phyloP scores from a whole-genome alignment of 345 rosid species.

The Pseudoturritis turrita region DNA sequence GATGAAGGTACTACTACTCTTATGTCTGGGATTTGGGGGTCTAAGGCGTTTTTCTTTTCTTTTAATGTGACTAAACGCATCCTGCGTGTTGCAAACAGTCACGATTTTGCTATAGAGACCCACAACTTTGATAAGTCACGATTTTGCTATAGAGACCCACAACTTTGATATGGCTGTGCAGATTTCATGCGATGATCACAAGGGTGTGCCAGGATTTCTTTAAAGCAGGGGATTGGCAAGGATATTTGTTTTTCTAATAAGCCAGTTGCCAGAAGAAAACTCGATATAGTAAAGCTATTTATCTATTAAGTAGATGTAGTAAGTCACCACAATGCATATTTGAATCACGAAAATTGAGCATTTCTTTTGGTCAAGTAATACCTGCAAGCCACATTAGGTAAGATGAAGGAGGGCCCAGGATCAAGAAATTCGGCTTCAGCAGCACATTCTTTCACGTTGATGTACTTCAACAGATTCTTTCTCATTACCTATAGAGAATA shows the following conservation, averaged over 20 bases:
- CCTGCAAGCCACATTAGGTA: constrained; percentile 92
- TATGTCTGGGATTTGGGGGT: not conserved
- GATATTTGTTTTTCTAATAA: not conserved
- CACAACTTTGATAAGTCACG: too few species aligned
- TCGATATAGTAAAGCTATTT: not conserved
- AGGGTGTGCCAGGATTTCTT: not conserved
- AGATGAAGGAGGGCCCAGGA: constrained; percentile 60
- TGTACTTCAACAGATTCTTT: constrained; percentile 73
- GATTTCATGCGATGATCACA: not conserved
- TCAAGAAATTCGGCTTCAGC: constrained; percentile 79
- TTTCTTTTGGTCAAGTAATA: constrained; percentile 27
- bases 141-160: too few species aligned
- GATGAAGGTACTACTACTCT: not conserved
- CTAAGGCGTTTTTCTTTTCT: not conserved
- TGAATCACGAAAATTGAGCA: constrained; percentile 6
- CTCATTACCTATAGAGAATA: constrained; percentile 61
- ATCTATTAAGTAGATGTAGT: not conserved
- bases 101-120: not conserved
- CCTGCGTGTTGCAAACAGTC: constrained; percentile 1
- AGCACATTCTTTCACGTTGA: constrained; percentile 66
- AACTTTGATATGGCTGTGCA: not conserved
- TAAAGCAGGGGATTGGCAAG: not conserved
- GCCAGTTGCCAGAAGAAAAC: not conserved
- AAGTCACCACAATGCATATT: constrained; percentile 12
- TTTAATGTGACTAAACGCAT: constrained; percentile 2